Base-by-base conservation (phyloP, 257 asterid species). In the Primulina tabacum region DNA sequence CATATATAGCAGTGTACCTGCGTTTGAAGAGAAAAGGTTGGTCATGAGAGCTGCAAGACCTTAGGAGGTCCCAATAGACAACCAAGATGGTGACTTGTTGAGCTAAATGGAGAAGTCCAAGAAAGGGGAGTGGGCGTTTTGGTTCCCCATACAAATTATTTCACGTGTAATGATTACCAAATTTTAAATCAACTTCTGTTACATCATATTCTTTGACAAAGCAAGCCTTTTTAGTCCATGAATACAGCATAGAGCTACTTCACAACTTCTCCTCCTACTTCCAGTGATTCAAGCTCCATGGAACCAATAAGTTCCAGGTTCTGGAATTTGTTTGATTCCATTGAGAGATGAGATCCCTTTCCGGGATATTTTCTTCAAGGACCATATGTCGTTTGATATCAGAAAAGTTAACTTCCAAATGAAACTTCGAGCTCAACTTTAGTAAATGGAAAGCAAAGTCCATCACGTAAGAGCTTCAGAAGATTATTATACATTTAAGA, bases 1-100 rank as follows among this genome's bases (percentile, higher is more conserved):
- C 81, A 82, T 89, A 93, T 67, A 80, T 30, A 30, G 82, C 82
- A 40, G 84, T 75, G 81, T 89, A 90, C 97, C 99, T 93, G 88
- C 30, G 50, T 73, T 70, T 53, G 50, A 28, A 58, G 68, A 60
- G 29, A 75, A 74, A 75, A 69, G 20, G 56, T 50, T 50, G 18
- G 20, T 16, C 20, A 16, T 1, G 56, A 50, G 20, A 50, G 57
- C 21, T 16, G 57, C 21, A 16, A 50, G 21, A 16, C 20, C 20
- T 50, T 14, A 14, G 57, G 57, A 50, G 57, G 57, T 50, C 20
- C 57, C 20, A 17, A 50, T 16, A 50, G 57, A 50, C 57, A 43
- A 43, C 55, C 55, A 43, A 43, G 62, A 26, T 12, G 65, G 33
- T 8, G 60, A 50, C 9, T 52, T 33, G 38, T 28, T 33, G 64